Conservation (phyloP, 176 grass and related monocot genomes). For the Rhynchospora pubera region DNA sequence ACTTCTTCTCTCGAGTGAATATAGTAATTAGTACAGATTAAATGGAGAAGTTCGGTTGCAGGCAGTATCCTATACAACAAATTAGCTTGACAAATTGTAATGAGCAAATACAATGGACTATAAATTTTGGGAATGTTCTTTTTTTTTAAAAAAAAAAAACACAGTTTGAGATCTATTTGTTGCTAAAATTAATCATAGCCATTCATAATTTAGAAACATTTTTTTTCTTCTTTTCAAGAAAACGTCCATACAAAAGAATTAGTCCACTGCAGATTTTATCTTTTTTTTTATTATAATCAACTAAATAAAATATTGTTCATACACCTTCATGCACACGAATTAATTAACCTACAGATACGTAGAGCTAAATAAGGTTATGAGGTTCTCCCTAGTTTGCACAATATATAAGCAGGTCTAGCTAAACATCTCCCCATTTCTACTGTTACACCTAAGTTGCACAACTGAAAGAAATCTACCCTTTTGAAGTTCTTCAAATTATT, state of each 20-base stretch:
- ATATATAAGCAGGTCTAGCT: constrained; percentile 4
- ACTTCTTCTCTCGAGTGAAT: background rate
- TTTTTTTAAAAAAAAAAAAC: too few relatives aligned
- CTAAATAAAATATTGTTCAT: constrained; percentile 8
- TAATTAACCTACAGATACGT: constrained; percentile 1
- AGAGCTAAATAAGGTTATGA: background rate
- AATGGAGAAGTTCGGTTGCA: background rate
- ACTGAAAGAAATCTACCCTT: background rate
- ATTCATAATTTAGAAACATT: too few relatives aligned
- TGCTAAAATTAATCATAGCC: too few relatives aligned
- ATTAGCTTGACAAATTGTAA: too few relatives aligned
- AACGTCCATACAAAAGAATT: too few relatives aligned
- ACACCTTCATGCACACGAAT: background rate
- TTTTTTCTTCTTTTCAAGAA: too few relatives aligned
- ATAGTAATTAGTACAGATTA: background rate
- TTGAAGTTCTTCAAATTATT: constrained; percentile 33
- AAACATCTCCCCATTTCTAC: background rate
- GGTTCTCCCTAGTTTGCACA: background rate
- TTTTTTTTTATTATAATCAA: background rate
- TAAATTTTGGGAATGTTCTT: too few relatives aligned
- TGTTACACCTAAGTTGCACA: background rate
- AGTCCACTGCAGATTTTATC: background rate
- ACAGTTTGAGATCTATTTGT: too few relatives aligned
- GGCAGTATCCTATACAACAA: background rate
- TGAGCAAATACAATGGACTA: background rate